A percentile compares a stretch with the other conserved stretches of the same genome.
phyloP scores from a whole-genome alignment of 2,329 filamentous ascomycete species.

The Phaeosphaeriaceae sp. region DNA sequence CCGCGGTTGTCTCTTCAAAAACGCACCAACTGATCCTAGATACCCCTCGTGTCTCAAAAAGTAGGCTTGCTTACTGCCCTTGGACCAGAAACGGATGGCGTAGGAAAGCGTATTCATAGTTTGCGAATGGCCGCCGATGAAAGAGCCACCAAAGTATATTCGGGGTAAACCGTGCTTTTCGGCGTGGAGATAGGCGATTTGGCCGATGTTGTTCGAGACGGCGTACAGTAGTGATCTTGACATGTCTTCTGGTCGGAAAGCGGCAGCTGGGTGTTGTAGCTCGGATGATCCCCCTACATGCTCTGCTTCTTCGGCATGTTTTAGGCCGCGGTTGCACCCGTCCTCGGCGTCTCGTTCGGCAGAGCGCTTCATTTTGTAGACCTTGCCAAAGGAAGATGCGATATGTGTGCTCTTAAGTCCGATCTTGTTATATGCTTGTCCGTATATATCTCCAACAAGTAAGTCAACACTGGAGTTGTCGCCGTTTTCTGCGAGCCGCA shows the following conservation, averaged over 20 bases:
- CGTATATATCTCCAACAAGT: constrained; percentile 97
- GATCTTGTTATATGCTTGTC: constrained; percentile 93
- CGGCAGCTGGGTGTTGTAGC: constrained; percentile 45
- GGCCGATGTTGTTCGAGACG: constrained; percentile 94
- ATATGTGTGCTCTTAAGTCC: constrained; percentile 95
- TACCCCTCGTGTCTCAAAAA: constrained; percentile 97
- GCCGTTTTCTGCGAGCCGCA: constrained; percentile 85
- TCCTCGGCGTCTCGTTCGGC: constrained; percentile 82
- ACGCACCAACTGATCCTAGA: constrained; percentile 90
- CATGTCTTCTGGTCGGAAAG: constrained; percentile 83
- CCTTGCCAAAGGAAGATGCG: constrained; percentile 94
- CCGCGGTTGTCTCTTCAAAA: constrained; percentile 85
- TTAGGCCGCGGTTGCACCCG: constrained; percentile 59
- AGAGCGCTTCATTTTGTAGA: constrained; percentile 88
- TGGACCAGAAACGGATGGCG: constrained; percentile 97
- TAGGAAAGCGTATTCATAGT: constrained; percentile 98
- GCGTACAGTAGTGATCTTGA: constrained; percentile 91
- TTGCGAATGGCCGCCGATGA: constrained; percentile 93
- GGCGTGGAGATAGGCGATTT: constrained; percentile 96
- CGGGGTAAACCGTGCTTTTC: constrained; percentile 89
- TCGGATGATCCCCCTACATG: constrained; percentile 37
- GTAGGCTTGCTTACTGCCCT: constrained; percentile 91
- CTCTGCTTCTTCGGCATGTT: constrained; percentile 45
- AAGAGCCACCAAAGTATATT: constrained; percentile 97
- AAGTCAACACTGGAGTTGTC: constrained; percentile 95